phyloP scores from a whole-genome alignment of 2,329 filamentous ascomycete species.

The Rhytidhysteron rufulum region DNA sequence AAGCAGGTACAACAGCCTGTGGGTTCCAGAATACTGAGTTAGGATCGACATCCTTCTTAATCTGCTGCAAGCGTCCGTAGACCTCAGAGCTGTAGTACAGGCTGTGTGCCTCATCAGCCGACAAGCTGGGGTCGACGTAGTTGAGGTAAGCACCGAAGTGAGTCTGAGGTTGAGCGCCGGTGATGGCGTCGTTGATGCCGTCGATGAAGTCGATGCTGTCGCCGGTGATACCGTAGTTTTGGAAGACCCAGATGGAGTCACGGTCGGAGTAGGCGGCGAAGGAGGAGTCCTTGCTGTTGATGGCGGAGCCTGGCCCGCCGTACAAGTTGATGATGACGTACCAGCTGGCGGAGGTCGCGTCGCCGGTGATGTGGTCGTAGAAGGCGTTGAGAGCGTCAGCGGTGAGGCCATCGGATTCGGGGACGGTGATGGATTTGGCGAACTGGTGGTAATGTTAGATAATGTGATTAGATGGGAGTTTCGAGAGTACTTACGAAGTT shows the following conservation, averaged over 20 bases:
- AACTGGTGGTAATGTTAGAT: constrained; percentile 16
- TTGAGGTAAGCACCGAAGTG: constrained; percentile 52
- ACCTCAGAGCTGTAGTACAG: constrained; percentile 46
- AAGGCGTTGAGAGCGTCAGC: constrained; percentile 20
- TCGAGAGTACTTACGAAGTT: too few relatives aligned
- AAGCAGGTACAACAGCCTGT: constrained; percentile 32
- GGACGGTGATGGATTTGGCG: constrained; percentile 39
- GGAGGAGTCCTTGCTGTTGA: constrained; percentile 29
- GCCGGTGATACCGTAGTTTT: constrained; percentile 29
- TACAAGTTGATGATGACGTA: constrained; percentile 39
- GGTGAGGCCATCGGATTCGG: constrained; percentile 29
- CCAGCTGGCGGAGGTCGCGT: constrained; percentile 18
- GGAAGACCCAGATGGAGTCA: constrained; percentile 34
- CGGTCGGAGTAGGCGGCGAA: constrained; percentile 36
- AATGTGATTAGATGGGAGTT: not conserved
- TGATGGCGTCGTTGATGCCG: constrained; percentile 40
- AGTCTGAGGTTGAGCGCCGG: constrained; percentile 32
- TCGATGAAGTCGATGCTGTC: constrained; percentile 36
- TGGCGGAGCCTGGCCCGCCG: constrained; percentile 32
- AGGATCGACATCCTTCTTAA: constrained; percentile 42
- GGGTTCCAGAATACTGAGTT: constrained; percentile 36
- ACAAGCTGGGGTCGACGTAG: constrained; percentile 50
- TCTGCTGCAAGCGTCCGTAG: constrained; percentile 28
- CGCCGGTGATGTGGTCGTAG: constrained; percentile 27
- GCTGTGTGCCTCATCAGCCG: constrained; percentile 45